Evolutionary conservation across 371 early-diverging fungal genomes (phyloP), one percentile per base, ranked within the genome.

Genomic region (Amoeboaphelidium occidentale): DNA sequence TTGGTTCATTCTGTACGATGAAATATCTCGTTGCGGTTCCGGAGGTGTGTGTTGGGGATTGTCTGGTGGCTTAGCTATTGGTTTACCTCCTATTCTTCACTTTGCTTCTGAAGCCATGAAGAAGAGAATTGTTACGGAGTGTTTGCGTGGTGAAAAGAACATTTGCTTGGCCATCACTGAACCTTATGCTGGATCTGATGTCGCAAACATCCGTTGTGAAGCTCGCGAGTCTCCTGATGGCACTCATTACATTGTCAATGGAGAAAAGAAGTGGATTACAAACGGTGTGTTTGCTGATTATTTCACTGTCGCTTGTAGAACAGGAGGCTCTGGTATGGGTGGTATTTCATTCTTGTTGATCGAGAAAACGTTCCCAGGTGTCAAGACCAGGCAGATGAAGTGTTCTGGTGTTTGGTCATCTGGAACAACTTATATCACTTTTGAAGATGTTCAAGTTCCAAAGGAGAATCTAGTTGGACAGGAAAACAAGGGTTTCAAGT

Each of bases 401-500:
- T 77, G 77, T 57, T 64, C 67, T 23, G 80, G 78, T 47, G 79
- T 81, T 43, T 84, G 82, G 83, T 73, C 81, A 1, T 73, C 75
- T 22, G 88, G 88, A 27, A 68, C 66, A 20, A 48, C 63, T 3
- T 68, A 62, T 49, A 68, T 79, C 48, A 76, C 75, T 32, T 76
- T 78, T 66, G 80, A 83, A 60, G 83, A 87, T 55, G 84, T 87
- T 51, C 72, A 78, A 52, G 85, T 87, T 0, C 88, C 88, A 50
- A 76, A 72, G 47, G 59, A 63, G 51, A 77, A 87, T 61, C 28
- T 87, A 25, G 74, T 87, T 58, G 88, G 89, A 47, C 72, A 84
- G 58, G 78, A 77, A 53, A 82, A 85, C 70, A 66, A 78, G 43
- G 86, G 85, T 2, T 87, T 87, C 72, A 80, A 81, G 60, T 63